A percentile compares a stretch with the other conserved stretches of the same genome.
phyloP scores from a whole-genome alignment of 2,329 filamentous ascomycete species.

The Juglanconis sp. region DNA sequence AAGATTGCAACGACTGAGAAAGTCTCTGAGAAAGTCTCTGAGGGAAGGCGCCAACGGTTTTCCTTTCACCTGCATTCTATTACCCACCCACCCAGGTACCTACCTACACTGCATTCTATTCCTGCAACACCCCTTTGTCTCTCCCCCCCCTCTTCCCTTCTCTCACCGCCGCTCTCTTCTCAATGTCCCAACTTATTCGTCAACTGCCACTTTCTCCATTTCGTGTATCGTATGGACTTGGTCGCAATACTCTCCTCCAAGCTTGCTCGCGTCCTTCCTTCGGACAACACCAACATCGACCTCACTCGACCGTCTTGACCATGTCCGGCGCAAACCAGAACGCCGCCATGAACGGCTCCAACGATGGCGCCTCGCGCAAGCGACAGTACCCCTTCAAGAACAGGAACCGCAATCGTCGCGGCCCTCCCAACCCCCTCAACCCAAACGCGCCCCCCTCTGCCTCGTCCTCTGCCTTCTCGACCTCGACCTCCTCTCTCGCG shows the following conservation, averaged over 20 bases:
- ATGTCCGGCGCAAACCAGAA: neutral
- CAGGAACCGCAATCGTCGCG: slow-evolving; percentile 1
- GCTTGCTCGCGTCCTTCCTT: too few relatives aligned
- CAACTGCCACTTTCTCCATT: too few relatives aligned
- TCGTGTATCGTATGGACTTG: neutral
- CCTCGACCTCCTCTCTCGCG: neutral
- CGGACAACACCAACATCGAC: neutral
- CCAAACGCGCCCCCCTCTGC: neutral
- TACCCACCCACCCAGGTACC: too few relatives aligned
- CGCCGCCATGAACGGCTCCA: neutral
- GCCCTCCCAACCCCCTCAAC: neutral
- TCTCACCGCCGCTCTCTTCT: too few relatives aligned
- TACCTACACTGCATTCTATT: too few relatives aligned
- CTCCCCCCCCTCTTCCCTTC: too few relatives aligned
- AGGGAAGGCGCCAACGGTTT: too few relatives aligned
- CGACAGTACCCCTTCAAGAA: slow-evolving; percentile 3
- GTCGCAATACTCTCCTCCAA: neutral
- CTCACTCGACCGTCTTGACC: slow-evolving; percentile 3
- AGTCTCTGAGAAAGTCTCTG: neutral
- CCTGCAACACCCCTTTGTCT: too few relatives aligned
- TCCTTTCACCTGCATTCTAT: too few relatives aligned
- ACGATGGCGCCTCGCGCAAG: slow-evolving; percentile 2
- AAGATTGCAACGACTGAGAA: neutral
- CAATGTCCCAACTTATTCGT: too few relatives aligned
- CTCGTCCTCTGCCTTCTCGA: slow-evolving; percentile 1